These are phyloP conservation scores for Pelagophyceae sp. DNA, from an alignment of 352 stramenopile species.

Conservation along the genomic window DNA sequence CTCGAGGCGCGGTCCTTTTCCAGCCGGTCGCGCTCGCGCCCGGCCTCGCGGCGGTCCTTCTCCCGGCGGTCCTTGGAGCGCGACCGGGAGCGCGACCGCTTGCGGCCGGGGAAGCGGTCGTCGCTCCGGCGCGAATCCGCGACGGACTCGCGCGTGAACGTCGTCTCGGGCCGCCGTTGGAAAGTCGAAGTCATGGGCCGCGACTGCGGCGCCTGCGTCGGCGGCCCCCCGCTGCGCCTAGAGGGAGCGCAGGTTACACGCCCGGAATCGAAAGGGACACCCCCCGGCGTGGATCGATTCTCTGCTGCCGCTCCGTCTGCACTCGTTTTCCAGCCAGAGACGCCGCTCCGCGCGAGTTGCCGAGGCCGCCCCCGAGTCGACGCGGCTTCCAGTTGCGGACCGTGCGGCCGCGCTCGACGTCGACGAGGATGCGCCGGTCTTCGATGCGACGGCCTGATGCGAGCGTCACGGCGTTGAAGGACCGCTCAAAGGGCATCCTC, in stretches of 20 bases:
- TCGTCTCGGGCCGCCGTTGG: neutral
- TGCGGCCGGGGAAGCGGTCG: neutral
- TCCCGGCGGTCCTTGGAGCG: neutral
- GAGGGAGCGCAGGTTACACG: too few relatives aligned
- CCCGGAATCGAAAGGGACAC: too few relatives aligned
- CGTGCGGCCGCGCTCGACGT: constrained; percentile 93
- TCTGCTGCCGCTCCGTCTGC: too few relatives aligned
- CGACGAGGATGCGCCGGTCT: constrained; percentile 85
- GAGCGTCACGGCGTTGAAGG: too few relatives aligned
- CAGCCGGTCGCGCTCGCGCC: neutral
- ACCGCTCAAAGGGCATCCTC: too few relatives aligned
- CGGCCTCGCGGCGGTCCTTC: neutral
- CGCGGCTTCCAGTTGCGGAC: constrained; percentile 89
- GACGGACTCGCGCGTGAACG: too few relatives aligned
- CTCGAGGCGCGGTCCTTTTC: too few relatives aligned
- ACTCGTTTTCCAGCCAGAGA: neutral
- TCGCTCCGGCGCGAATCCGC: neutral
- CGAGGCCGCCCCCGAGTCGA: constrained; percentile 84
- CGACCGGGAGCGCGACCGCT: neutral
- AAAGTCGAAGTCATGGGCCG: neutral
- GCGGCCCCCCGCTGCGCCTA: too few relatives aligned
- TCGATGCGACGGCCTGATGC: constrained; percentile 94
- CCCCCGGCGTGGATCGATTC: too few relatives aligned
- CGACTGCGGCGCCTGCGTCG: neutral
- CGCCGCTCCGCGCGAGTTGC: constrained; percentile 23